Percentiles rank a stretch among this genome's conserved stretches.
Conservation (phyloP, 1,284 basidiomycete genomes). For the Ceratobasidium sp. region DNA sequence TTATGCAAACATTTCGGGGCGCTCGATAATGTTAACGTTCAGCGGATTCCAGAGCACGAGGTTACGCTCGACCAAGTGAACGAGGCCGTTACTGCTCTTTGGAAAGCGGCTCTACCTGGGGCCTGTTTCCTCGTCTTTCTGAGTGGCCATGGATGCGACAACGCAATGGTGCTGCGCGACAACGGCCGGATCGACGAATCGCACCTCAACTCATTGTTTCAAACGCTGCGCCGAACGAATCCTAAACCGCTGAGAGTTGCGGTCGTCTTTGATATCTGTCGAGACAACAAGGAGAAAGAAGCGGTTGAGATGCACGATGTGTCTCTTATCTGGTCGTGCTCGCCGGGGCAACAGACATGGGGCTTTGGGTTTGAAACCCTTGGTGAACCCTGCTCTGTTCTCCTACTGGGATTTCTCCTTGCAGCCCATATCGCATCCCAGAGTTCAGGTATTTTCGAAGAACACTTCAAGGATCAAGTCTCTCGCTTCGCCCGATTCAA, state of each 20-base stretch:
- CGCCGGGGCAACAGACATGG: conserved; percentile 2
- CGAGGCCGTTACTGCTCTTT: neutral
- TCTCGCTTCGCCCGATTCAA: neutral
- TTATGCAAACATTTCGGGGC: neutral
- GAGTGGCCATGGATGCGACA: conserved; percentile 24
- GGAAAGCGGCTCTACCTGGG: neutral
- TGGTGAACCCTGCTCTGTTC: neutral
- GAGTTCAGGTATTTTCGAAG: neutral
- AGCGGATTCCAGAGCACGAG: neutral
- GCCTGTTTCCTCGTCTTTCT: conserved; percentile 2
- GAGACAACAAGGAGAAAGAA: neutral
- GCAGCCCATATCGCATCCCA: neutral
- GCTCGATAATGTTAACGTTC: neutral
- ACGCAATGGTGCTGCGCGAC: conserved; percentile 7
- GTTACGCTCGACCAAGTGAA: neutral
- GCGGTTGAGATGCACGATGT: neutral
- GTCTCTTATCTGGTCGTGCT: conserved; percentile 20
- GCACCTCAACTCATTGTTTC: neutral
- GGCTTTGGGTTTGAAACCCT: neutral
- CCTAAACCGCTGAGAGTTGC: neutral
- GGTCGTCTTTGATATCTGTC: conserved; percentile 33
- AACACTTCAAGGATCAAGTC: neutral
- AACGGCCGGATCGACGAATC: neutral
- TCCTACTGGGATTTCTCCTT: neutral
- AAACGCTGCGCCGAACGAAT: neutral